Evolutionary conservation across 2,329 filamentous ascomycete species (phyloP).

Genomic region (Alternaria ventricosa): DNA sequence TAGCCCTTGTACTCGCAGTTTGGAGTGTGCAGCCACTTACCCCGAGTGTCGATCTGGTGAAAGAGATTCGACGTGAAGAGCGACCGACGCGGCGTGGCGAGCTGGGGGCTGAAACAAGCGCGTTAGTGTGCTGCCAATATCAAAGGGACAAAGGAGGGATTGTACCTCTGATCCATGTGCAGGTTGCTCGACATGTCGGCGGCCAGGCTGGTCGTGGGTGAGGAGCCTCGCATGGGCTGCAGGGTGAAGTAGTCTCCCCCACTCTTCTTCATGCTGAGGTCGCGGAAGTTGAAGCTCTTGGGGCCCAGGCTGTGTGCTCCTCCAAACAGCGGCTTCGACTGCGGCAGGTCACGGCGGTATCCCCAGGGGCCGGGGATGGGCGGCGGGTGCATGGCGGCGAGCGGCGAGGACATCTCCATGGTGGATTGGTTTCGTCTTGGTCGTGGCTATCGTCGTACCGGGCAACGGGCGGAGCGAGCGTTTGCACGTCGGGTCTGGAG

Average conservation of each 20-base stretch:
- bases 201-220: conserved; percentile 87
- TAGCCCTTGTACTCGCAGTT: conserved; percentile 33
- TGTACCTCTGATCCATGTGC: conserved; percentile 89
- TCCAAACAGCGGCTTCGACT: conserved; percentile 61
- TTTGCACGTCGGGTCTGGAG: conserved; percentile 25
- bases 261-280: conserved; percentile 72
- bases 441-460: conserved; percentile 61
- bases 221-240: conserved; percentile 81
- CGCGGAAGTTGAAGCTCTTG: conserved; percentile 77
- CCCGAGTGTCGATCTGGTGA: conserved; percentile 62
- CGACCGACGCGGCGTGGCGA: conserved; percentile 82
- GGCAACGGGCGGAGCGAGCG: conserved; percentile 29
- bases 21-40: conserved; percentile 56
- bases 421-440: conserved; percentile 49
- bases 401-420: conserved; percentile 93
- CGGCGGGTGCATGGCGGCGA: conserved; percentile 87
- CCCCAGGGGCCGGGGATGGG: conserved; percentile 70
- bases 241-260: conserved; percentile 81
- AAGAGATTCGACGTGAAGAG: conserved; percentile 80
- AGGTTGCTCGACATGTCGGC: conserved; percentile 97
- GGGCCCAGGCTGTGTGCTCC: conserved; percentile 62
- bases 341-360: conserved; percentile 61
- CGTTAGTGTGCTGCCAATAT: conserved; percentile 43
- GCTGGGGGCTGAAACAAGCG: conserved; percentile 69
- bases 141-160: conserved; percentile 31